Evolutionary conservation across 306 rosid species (phyloP).

Genomic region (Pachyrhizus erosus): DNA sequence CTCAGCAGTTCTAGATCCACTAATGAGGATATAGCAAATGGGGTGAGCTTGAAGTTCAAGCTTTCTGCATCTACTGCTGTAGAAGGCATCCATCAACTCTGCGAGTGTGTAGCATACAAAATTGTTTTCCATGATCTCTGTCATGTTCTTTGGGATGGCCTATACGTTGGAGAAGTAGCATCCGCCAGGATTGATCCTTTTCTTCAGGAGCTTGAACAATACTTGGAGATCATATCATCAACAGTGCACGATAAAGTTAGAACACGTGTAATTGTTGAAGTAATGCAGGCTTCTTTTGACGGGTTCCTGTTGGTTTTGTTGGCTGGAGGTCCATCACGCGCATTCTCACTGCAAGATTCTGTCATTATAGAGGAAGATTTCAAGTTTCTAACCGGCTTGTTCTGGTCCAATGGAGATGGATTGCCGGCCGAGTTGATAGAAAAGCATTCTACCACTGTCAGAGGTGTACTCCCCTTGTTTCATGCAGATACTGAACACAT

Average conservation of each 20-base stretch:
- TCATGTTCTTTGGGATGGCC: slow-evolving; percentile 81
- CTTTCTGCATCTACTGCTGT: slow-evolving; percentile 65
- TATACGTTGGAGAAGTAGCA: slow-evolving; percentile 72
- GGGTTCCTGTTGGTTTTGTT: slow-evolving; percentile 82
- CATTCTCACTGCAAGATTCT: slow-evolving; percentile 71
- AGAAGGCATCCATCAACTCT: slow-evolving; percentile 83
- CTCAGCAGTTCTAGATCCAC: slow-evolving; percentile 60
- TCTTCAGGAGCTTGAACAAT: slow-evolving; percentile 85
- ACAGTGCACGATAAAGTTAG: slow-evolving; percentile 88
- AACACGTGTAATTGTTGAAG: slow-evolving; percentile 82
- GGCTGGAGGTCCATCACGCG: slow-evolving; percentile 93
- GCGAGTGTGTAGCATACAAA: slow-evolving; percentile 77
- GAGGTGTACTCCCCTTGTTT: slow-evolving; percentile 65
- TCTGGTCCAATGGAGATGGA: slow-evolving; percentile 98
- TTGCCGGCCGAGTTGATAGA: slow-evolving; percentile 78
- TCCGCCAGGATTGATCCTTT: slow-evolving; percentile 79
- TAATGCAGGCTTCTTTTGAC: slow-evolving; percentile 90
- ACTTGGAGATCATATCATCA: slow-evolving; percentile 82
- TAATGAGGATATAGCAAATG: slow-evolving; percentile 47
- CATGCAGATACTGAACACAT: slow-evolving; percentile 57
- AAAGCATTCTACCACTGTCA: slow-evolving; percentile 63
- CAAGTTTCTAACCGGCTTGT: slow-evolving; percentile 75
- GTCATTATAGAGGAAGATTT: slow-evolving; percentile 80
- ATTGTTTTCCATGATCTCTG: slow-evolving; percentile 69
- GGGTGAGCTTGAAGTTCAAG: slow-evolving; percentile 66